phyloP scores from a whole-genome alignment of 179 eudicot genomes.

The Drosera spatulata region DNA sequence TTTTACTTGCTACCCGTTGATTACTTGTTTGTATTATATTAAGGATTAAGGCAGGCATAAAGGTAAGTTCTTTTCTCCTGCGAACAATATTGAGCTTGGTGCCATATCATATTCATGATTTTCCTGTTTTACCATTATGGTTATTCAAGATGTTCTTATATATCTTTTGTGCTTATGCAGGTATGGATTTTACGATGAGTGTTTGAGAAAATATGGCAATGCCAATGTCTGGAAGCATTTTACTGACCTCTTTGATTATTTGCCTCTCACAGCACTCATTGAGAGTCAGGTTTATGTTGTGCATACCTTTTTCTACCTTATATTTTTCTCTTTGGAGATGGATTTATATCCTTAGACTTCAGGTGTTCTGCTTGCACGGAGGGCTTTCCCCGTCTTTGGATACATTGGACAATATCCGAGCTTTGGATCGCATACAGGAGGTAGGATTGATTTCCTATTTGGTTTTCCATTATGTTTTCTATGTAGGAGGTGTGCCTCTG shows the following conservation, averaged over 20 bases:
- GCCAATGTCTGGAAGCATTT: conserved; percentile 96
- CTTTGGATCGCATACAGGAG: conserved; percentile 95
- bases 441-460: conserved; percentile 15
- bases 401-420: conserved; percentile 87
- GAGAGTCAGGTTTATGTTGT: conserved; percentile 76
- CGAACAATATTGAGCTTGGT: too few species aligned
- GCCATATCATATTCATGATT: too few species aligned
- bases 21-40: too few species aligned
- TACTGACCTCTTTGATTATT: conserved; percentile 91
- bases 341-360: neutral
- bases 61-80: too few species aligned
- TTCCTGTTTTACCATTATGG: too few species aligned
- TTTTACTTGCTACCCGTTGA: too few species aligned
- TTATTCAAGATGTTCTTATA: too few species aligned
- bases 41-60: too few species aligned
- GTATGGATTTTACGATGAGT: conserved; percentile 92
- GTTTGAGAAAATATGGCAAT: conserved; percentile 94
- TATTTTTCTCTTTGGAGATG: neutral
- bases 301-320: neutral
- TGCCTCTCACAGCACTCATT: conserved; percentile 91
- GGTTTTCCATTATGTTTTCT: too few species aligned
- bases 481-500: too few species aligned
- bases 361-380: conserved; percentile 95
- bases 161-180: conserved; percentile 19
- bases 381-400: conserved; percentile 96